Conservation (phyloP, 306 rosid genomes). For the Sphenostylis stenocarpa region DNA sequence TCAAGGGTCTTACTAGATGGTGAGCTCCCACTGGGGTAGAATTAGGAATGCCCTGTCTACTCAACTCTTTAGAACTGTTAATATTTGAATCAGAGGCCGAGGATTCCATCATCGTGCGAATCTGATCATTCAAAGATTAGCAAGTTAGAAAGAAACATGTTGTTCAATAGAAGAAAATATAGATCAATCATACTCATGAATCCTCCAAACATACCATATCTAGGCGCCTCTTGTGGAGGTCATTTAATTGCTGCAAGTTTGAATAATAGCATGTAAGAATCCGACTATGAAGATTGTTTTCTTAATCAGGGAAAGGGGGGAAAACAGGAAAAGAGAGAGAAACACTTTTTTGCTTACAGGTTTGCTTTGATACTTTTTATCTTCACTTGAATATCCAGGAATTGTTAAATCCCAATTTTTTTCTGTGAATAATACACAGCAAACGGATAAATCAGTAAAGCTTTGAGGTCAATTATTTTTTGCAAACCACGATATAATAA, state of each 20-base stretch:
- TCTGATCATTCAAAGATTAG: conserved; percentile 49
- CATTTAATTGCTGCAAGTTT: conserved; percentile 63
- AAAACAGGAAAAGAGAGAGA: not conserved
- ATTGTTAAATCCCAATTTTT: conserved; percentile 79
- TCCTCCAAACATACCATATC: conserved; percentile 63
- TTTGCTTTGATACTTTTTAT: conserved; percentile 67
- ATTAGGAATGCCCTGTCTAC: conserved; percentile 68
- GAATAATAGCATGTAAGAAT: conserved; percentile 32
- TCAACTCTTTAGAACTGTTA: conserved; percentile 64
- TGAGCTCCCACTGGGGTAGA: conserved; percentile 60
- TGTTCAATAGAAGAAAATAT: conserved; percentile 17
- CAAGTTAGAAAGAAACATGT: conserved; percentile 15
- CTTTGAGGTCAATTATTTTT: not conserved
- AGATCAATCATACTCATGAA: conserved; percentile 26
- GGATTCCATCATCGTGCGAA: conserved; percentile 73
- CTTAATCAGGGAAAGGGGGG: not conserved
- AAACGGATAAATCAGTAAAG: conserved; percentile 28
- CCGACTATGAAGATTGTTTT: conserved; percentile 7
- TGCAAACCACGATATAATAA: not conserved
- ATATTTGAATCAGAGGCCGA: conserved; percentile 50
- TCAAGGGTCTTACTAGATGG: conserved; percentile 46
- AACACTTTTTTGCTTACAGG: conserved; percentile 52
- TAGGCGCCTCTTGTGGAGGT: conserved; percentile 79
- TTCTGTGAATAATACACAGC: conserved; percentile 57
- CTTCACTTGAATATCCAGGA: conserved; percentile 92